Conservation (phyloP, 768 basidiomycete genomes). For the Cyclocybe aegerita region DNA sequence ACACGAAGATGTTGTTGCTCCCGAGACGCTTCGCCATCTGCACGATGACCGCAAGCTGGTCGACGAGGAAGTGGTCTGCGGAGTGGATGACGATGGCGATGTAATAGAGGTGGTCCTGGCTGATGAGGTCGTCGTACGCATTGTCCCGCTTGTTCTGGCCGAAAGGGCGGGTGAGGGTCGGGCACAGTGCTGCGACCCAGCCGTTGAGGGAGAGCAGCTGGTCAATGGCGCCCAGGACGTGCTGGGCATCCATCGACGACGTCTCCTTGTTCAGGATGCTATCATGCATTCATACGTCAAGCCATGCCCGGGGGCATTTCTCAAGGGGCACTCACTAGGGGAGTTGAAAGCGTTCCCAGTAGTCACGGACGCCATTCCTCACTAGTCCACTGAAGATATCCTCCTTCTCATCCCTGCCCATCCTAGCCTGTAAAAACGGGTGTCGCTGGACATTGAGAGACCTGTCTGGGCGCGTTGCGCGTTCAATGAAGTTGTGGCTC, state of each 20-base stretch:
- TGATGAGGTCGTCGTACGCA: constrained; percentile 86
- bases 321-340: constrained; percentile 69
- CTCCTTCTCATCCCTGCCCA: constrained; percentile 81
- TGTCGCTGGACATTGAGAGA: constrained; percentile 86
- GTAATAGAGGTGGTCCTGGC: constrained; percentile 85
- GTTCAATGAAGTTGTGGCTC: constrained; percentile 53
- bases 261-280: constrained; percentile 82
- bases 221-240: constrained; percentile 86
- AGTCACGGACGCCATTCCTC: constrained; percentile 76
- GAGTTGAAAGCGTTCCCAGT: constrained; percentile 90
- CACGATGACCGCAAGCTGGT: constrained; percentile 97
- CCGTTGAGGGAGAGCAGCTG: constrained; percentile 94
- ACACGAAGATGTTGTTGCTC: constrained; percentile 88
- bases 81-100: constrained; percentile 95
- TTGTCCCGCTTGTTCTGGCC: constrained; percentile 86
- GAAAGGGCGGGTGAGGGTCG: constrained; percentile 92
- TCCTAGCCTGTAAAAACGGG: constrained; percentile 82
- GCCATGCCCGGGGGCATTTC: not conserved
- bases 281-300: not conserved
- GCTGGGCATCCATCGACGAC: constrained; percentile 86
- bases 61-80: constrained; percentile 98
- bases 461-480: constrained; percentile 63
- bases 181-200: constrained; percentile 96
- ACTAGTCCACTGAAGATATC: constrained; percentile 81
- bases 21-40: constrained; percentile 93